Base-by-base conservation (phyloP, 495 filamentous ascomycete species). In the Hyaloscypha hepaticicola region DNA sequence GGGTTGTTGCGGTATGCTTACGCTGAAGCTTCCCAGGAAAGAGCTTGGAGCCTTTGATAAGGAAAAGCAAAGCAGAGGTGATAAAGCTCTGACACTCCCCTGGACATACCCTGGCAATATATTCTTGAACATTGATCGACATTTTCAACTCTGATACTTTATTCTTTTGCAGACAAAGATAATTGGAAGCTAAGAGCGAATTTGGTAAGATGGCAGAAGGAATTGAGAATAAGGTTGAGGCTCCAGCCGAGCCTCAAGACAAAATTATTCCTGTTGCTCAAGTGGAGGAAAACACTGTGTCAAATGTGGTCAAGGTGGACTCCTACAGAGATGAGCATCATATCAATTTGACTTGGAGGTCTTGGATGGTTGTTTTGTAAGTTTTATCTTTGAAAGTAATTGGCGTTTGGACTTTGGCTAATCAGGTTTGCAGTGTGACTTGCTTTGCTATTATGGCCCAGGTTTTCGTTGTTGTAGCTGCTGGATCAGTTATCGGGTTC, bases 401-500 rank as follows among this genome's bases (percentile, higher is more conserved):
- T 45, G 6, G 7, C 4, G 12, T 1, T 14, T 0, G 38, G 3
- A 16, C 38, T 11, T 45, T 45, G 16, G 38, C 38, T 45, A 45
- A 22, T 16, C 3, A 34, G 33, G 9, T 26, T 26, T 60, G 26
- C 22, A 70, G 68, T 48, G 62, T 67, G 14, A 65, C 65, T 25
- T 67, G 65, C 33, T 67, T 70, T 67, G 68, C 65, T 5, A 73
- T 81, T 56, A 76, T 77, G 73, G 74, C 77, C 0, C 80, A 83
- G 60, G 77, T 82, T 8, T 84, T 79, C 63, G 82, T 84, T n/a
- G 82, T 84, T 1, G 78, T 83, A 1, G 81, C 83, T 6, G 81
- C 81, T 5, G 81, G 81, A 0, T 80, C 77, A 1, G 80, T 84
- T 29, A 84, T 84, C 58, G 81, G 81, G 0, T 84, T 85, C 68